phyloP scores from a whole-genome alignment of 352 stramenopile species.

The Globisporangium radiosum region DNA sequence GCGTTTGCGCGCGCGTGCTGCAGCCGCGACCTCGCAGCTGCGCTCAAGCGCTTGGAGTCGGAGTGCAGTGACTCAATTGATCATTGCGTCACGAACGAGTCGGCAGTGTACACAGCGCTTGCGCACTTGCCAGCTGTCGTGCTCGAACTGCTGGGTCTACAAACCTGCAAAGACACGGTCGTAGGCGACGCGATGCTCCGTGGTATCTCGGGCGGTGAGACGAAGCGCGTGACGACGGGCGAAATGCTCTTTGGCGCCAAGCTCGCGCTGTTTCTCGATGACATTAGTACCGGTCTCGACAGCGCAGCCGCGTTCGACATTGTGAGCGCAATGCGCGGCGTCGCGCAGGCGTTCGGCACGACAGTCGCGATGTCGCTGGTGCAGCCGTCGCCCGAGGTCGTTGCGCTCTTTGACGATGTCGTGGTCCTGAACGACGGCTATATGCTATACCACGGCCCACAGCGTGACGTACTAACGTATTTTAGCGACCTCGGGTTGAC shows the following conservation, averaged over 20 bases:
- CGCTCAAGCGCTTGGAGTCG: conserved; percentile 9
- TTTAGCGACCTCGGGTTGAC: neutral
- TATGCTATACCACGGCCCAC: conserved; percentile 20
- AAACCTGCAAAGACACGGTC: conserved; percentile 30
- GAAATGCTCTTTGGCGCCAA: conserved; percentile 79
- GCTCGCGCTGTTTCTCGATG: conserved; percentile 80
- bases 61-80: too few species aligned
- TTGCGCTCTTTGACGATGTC: conserved; percentile 87
- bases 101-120: conserved; percentile 16
- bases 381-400: conserved; percentile 85
- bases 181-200: conserved; percentile 45
- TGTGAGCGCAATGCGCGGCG: conserved; percentile 49
- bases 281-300: conserved; percentile 91
- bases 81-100: conserved; percentile 42
- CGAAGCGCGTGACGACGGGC: conserved; percentile 62
- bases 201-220: conserved; percentile 58
- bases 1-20: conserved; percentile 35
- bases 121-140: conserved; percentile 28
- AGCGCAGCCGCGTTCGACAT: conserved; percentile 89
- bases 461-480: neutral
- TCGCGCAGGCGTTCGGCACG: conserved; percentile 26
- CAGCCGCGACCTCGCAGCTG: conserved; percentile 17
- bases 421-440: conserved; percentile 53
- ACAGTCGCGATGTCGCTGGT: conserved; percentile 56
- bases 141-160: conserved; percentile 19